Conservation (phyloP, 305 asterid genomes). For the Fraxinus albicans region DNA sequence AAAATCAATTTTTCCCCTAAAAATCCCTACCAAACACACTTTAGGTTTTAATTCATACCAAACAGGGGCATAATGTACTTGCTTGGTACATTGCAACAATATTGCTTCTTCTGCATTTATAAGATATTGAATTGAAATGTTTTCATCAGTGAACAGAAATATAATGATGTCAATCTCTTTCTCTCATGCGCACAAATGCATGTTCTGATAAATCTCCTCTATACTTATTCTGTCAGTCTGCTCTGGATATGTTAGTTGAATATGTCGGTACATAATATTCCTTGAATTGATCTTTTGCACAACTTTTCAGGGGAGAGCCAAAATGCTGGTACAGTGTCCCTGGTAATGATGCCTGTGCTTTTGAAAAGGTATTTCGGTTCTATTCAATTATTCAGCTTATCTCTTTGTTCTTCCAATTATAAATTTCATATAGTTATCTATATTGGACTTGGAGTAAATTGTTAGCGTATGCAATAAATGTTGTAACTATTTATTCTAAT, state of each 20-base stretch:
- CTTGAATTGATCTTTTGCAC: slow-evolving; percentile 15
- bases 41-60: too few relatives aligned
- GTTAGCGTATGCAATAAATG: neutral
- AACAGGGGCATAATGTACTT: neutral
- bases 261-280: slow-evolving; percentile 10
- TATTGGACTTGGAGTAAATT: neutral
- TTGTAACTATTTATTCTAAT: neutral
- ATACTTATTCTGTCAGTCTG: neutral
- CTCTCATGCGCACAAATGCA: neutral
- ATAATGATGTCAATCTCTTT: slow-evolving; percentile 1
- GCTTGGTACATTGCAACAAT: neutral
- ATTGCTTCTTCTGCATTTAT: neutral
- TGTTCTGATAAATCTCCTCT: neutral
- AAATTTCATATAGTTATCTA: neutral
- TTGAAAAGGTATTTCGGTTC: slow-evolving; percentile 74
- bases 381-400: neutral
- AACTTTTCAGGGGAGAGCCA: slow-evolving; percentile 91
- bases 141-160: slow-evolving; percentile 18
- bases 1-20: too few relatives aligned
- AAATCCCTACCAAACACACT: too few relatives aligned
- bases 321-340: slow-evolving; percentile 99
- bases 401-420: slow-evolving; percentile 11
- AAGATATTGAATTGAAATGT: neutral
- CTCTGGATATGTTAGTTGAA: slow-evolving; percentile 10
- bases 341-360: slow-evolving; percentile 75